Evolutionary conservation across 1,139 yeast species (phyloP).

Genomic region (Candida tetrigidarum): DNA sequence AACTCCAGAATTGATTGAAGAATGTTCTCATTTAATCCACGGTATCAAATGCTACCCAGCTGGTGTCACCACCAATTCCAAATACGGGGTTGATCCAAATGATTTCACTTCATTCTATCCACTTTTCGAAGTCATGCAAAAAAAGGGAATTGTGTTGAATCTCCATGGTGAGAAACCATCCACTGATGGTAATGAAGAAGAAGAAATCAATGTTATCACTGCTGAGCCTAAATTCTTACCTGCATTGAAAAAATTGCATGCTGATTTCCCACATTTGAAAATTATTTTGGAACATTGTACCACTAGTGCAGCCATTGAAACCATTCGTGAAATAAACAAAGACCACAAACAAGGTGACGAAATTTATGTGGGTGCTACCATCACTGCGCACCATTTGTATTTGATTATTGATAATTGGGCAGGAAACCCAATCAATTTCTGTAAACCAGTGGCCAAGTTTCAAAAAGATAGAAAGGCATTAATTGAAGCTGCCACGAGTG

Average conservation of each 20-base stretch:
- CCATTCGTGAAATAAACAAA: slow-evolving; percentile 70
- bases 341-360: slow-evolving; percentile 44
- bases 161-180: slow-evolving; percentile 97
- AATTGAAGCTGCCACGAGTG: slow-evolving; percentile 87
- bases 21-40: slow-evolving; percentile 83
- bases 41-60: slow-evolving; percentile 98
- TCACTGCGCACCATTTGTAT: slow-evolving; percentile 93
- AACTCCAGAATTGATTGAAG: slow-evolving; percentile 81
- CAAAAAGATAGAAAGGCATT: slow-evolving; percentile 84
- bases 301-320: slow-evolving; percentile 82
- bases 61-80: slow-evolving; percentile 96
- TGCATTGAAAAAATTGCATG: slow-evolving; percentile 78
- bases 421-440: slow-evolving; percentile 90
- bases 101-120: slow-evolving; percentile 90
- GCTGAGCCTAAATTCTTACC: slow-evolving; percentile 95
- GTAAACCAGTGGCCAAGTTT: slow-evolving; percentile 97
- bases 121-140: slow-evolving; percentile 84
- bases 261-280: slow-evolving; percentile 82
- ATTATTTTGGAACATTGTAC: slow-evolving; percentile 96
- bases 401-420: slow-evolving; percentile 96
- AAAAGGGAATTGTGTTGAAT: slow-evolving; percentile 75
- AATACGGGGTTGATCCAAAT: slow-evolving; percentile 92
- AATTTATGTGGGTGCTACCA: slow-evolving; percentile 81
- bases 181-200: slow-evolving; percentile 42
- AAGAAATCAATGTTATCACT: slow-evolving; percentile 81